Conservation (phyloP, 2,329 filamentous ascomycete genomes). For the Paraphaeosphaeria minitans region DNA sequence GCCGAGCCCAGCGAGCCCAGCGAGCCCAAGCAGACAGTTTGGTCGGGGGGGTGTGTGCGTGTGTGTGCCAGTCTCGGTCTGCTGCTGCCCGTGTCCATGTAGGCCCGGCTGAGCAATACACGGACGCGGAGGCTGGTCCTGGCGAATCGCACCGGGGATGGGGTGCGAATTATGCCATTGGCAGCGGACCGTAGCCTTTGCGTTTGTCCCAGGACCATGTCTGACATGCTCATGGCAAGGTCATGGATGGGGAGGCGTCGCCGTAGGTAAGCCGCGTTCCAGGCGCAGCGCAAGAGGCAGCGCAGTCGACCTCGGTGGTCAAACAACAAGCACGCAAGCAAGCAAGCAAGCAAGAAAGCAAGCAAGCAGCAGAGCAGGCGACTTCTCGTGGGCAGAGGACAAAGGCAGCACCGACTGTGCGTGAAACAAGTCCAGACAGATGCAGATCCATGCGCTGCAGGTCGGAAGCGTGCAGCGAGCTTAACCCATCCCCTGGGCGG, state of each 20-base stretch:
- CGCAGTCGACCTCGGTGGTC: slow-evolving; percentile 14
- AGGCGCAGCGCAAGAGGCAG: neutral
- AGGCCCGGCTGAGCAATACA: slow-evolving; percentile 10
- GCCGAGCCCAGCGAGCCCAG: neutral
- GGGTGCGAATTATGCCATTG: slow-evolving; percentile 40
- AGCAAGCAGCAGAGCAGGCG: slow-evolving; percentile 9
- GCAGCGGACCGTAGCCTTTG: slow-evolving; percentile 19
- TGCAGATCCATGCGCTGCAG: slow-evolving; percentile 31
- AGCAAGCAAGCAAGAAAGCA: slow-evolving; percentile 4
- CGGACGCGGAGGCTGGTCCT: slow-evolving; percentile 20
- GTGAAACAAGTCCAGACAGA: slow-evolving; percentile 34
- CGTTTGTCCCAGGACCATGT: slow-evolving; percentile 22
- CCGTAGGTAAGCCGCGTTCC: neutral
- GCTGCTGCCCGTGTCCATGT: slow-evolving; percentile 30
- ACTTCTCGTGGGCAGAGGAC: slow-evolving; percentile 20
- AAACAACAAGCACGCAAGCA: slow-evolving; percentile 17
- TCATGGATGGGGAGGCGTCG: slow-evolving; percentile 7
- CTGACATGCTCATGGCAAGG: slow-evolving; percentile 26
- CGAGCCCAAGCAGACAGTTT: slow-evolving; percentile 10
- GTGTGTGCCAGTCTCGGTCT: slow-evolving; percentile 32
- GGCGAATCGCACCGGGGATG: slow-evolving; percentile 26
- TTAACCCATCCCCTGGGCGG: slow-evolving; percentile 36
- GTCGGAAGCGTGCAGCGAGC: slow-evolving; percentile 30
- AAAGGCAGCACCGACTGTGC: slow-evolving; percentile 30
- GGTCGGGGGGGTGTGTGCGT: too few species aligned